phyloP scores from a whole-genome alignment of 2,329 filamentous ascomycete species.

The Cladosporium sphaerospermum region DNA sequence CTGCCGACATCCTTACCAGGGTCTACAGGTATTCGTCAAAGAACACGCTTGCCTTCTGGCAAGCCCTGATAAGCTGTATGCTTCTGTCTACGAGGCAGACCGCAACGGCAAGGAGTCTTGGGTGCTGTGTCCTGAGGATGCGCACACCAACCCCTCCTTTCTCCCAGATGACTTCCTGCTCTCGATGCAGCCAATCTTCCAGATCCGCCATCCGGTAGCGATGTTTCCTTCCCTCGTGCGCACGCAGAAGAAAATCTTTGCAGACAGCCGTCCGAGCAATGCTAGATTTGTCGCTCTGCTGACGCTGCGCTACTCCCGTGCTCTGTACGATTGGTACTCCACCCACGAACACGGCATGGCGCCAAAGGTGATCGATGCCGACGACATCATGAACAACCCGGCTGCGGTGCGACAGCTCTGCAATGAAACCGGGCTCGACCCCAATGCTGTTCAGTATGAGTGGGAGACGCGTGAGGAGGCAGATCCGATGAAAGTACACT shows the following conservation, averaged over 20 bases:
- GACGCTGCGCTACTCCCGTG: conserved; percentile 4
- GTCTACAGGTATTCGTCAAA: conserved; percentile 6
- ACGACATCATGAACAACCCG: conserved; percentile 16
- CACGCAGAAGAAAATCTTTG: conserved; percentile 1
- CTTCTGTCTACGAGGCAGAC: not conserved
- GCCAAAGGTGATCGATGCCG: conserved; percentile 17
- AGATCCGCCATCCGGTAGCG: conserved; percentile 19
- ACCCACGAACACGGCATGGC: not conserved
- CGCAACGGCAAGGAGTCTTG: not conserved
- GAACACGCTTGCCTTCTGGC: not conserved
- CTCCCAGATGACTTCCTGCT: conserved; percentile 16
- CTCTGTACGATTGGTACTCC: conserved; percentile 12
- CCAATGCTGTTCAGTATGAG: conserved; percentile 11
- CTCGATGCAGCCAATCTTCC: conserved; percentile 14
- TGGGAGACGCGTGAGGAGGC: conserved; percentile 13
- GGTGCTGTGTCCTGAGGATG: not conserved
- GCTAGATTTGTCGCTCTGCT: conserved; percentile 5
- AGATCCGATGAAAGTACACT: conserved; percentile 8
- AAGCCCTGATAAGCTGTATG: not conserved
- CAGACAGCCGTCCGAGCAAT: not conserved
- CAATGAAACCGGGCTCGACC: conserved; percentile 7
- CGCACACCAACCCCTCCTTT: conserved; percentile 13
- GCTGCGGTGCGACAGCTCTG: conserved; percentile 7
- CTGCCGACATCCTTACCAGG: not conserved
- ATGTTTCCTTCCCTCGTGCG: conserved; percentile 16